Evolutionary conservation across 2,329 filamentous ascomycete species (phyloP).

Genomic region (Penicillium sp.): DNA sequence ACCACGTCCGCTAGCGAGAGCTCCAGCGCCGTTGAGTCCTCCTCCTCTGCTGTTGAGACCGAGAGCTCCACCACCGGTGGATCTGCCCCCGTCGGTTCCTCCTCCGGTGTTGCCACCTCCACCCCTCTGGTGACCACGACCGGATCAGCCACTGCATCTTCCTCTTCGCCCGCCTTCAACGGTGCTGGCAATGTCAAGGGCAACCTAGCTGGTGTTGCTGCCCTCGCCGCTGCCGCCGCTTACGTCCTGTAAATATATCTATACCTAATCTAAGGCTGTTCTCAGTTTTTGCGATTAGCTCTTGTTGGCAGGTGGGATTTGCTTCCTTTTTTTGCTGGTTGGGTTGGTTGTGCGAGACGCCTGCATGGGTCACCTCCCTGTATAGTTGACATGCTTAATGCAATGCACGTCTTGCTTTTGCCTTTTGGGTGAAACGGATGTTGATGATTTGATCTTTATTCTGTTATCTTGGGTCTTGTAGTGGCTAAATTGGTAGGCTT

Average conservation of each 20-base stretch:
- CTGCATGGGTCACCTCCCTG: neutral
- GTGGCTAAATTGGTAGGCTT: too few species aligned
- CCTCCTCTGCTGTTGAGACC: conserved; percentile 1
- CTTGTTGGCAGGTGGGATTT: neutral
- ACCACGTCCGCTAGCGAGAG: conserved; percentile 12
- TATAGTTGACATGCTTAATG: conserved; percentile 11
- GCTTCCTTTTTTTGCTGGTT: neutral
- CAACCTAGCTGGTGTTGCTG: conserved; percentile 29
- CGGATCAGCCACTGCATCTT: conserved; percentile 10
- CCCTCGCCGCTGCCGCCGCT: conserved; percentile 26
- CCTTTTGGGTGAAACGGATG: neutral
- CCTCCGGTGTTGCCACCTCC: conserved; percentile 18
- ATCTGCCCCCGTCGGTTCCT: conserved; percentile 12
- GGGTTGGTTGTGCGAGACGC: neutral
- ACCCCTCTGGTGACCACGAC: conserved; percentile 21
- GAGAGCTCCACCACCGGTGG: neutral
- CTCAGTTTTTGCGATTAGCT: neutral
- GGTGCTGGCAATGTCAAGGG: conserved; percentile 28
- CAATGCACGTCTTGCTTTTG: neutral
- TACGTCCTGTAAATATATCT: conserved; percentile 28
- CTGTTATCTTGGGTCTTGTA: neutral
- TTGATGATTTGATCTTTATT: neutral
- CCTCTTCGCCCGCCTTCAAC: conserved; percentile 26
- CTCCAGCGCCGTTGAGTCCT: conserved; percentile 6
- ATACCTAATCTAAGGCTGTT: conserved; percentile 11